These are phyloP conservation scores for Salix dunnii DNA, from an alignment of 345 rosid species.

Conservation along the genomic window DNA sequence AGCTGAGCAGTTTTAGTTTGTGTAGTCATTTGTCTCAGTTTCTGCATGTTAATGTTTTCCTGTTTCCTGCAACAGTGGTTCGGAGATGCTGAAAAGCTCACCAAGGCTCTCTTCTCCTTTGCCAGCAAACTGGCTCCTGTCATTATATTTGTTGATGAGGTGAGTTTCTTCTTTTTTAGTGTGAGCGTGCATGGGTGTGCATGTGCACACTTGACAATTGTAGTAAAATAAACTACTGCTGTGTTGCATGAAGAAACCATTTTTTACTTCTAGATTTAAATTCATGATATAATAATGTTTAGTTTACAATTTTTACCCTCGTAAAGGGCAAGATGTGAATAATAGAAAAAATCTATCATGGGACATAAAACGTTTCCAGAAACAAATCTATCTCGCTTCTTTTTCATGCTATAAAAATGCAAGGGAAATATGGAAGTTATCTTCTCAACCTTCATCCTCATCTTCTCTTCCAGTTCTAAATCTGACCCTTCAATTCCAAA, in stretches of 20 bases:
- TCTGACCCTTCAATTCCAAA: background rate
- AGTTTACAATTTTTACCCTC: background rate
- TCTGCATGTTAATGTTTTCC: background rate
- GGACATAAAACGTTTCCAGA: background rate
- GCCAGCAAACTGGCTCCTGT: slow-evolving; percentile 92
- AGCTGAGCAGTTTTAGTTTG: background rate
- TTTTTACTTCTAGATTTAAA: background rate
- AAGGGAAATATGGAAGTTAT: background rate
- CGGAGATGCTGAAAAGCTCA: slow-evolving; percentile 99
- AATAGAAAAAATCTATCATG: background rate
- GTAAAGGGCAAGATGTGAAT: background rate
- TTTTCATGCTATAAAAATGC: background rate
- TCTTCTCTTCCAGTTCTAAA: background rate
- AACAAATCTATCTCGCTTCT: background rate
- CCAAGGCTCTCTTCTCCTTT: slow-evolving; percentile 92
- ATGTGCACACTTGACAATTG: background rate
- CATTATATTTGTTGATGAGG: slow-evolving; percentile 97
- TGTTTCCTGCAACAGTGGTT: slow-evolving; percentile 64
- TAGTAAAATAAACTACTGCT: background rate
- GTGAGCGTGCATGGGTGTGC: background rate
- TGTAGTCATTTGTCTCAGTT: background rate
- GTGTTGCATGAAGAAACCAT: background rate
- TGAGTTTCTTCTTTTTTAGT: slow-evolving; percentile 21
- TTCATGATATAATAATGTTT: background rate
- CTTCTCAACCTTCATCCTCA: background rate